Base-by-base conservation (phyloP, 2,329 filamentous ascomycete species). In the Diaporthe sp. region DNA sequence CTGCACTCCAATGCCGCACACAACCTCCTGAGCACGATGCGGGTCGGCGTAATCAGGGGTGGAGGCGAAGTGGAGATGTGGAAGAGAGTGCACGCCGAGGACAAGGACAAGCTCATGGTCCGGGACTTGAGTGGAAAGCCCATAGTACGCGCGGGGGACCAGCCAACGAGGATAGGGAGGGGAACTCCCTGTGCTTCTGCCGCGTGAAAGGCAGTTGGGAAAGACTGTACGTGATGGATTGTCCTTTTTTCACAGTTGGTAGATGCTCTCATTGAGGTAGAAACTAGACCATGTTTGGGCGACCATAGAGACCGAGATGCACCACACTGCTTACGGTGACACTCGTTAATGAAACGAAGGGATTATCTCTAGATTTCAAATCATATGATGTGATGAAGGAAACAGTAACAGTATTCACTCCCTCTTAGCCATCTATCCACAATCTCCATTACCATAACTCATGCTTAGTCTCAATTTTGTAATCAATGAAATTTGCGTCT, bases 61-160 rank as follows among this genome's bases (percentile, higher is more conserved):
- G 94, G 94, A 53, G 95, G 94, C 82, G 94, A 97, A 83, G 94
- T 97, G 35, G 94, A 97, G 88, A 95, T 97, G 84, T 97, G 94
- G 94, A 97, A 97, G 90, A 92, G 94, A 53, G 91, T 93, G 72
- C 93, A 96, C 83, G 90, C 92, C 79, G 94, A 96, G 85, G 94
- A 94, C 88, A 96, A 96, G 88, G 94, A 96, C 79, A 89, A 94
- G 74, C 91, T 92, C 73, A 92, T 93, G 78, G 90, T 94, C 82
- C 95, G 94, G 83, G 96, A 98, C 82, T 93, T 92, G 22, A 87
- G 91, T 71, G 96, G 95, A 66, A 90, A 94, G 83, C 92, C 93
- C 77, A 95, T 98, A 78, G 90, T 97, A 80, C 93, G 96, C 77
- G 95, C 96, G 77, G 95, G 95, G 71, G 88, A 91, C 80, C 96